Evolutionary conservation across 768 basidiomycete genomes (phyloP).

Genomic region (Tricholoma flavovirens): DNA sequence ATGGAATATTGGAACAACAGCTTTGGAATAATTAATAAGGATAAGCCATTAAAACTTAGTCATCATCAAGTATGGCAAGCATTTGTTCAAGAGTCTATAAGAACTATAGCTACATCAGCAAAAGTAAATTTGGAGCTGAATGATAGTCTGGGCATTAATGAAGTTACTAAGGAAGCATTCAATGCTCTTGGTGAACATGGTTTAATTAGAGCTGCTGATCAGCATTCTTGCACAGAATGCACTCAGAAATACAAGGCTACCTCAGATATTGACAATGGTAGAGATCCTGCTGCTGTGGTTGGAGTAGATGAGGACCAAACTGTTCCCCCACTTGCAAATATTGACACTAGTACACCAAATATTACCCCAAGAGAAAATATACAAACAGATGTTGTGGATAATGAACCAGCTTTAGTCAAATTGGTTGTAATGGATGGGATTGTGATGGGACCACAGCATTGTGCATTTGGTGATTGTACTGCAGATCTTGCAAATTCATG

Average conservation of each 20-base stretch:
- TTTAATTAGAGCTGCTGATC: background rate
- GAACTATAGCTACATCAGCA: background rate
- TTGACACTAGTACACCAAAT: too few relatives aligned
- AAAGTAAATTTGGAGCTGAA: background rate
- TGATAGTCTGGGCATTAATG: background rate
- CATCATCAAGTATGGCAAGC: constrained; percentile 3
- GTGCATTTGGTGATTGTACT: constrained; percentile 11
- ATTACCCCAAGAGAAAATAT: background rate
- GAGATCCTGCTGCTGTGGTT: constrained; percentile 8
- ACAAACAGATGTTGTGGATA: background rate
- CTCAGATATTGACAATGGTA: constrained; percentile 4
- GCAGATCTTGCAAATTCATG: constrained; percentile 6
- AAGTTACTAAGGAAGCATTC: background rate
- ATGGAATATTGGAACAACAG: too few relatives aligned
- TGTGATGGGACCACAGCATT: constrained; percentile 8
- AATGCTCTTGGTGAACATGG: background rate
- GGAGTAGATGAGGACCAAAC: constrained; percentile 10
- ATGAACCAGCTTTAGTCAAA: background rate
- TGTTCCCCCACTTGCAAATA: constrained; percentile 5
- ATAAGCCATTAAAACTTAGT: too few relatives aligned
- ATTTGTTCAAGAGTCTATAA: constrained; percentile 10
- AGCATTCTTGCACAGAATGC: constrained; percentile 1
- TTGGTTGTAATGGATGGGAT: constrained; percentile 2
- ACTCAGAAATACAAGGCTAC: background rate
- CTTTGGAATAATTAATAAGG: too few relatives aligned